phyloP scores from a whole-genome alignment of 805 yeast genomes.

The Candida nitratophila region DNA sequence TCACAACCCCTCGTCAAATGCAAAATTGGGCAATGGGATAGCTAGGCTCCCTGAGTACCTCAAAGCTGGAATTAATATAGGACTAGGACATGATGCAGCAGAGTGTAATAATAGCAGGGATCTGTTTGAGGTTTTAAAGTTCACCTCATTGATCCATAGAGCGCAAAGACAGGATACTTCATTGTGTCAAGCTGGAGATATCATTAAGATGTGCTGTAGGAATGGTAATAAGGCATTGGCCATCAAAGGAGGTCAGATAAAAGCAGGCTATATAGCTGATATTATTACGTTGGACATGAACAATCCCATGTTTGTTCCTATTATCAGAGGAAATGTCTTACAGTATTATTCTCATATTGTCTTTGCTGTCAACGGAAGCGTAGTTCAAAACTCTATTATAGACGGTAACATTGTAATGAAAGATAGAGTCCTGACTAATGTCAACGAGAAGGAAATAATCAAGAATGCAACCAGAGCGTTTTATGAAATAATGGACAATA shows the following conservation, averaged over 20 bases:
- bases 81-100: slow-evolving; percentile 6
- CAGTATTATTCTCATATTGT: slow-evolving; percentile 4
- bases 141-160: slow-evolving; percentile 4
- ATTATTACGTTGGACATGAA: slow-evolving; percentile 3
- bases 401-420: slow-evolving; percentile 5
- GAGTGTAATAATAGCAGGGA: slow-evolving; percentile 4
- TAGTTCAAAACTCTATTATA: slow-evolving; percentile 3
- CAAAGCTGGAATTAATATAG: slow-evolving; percentile 1
- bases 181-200: background rate
- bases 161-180: slow-evolving; percentile 4
- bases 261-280: slow-evolving; percentile 4
- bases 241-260: slow-evolving; percentile 1
- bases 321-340: slow-evolving; percentile 1
- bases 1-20: slow-evolving; percentile 4
- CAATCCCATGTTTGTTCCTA: slow-evolving; percentile 2
- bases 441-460: slow-evolving; percentile 1
- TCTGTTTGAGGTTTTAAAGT: slow-evolving; percentile 3
- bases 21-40: slow-evolving; percentile 5
- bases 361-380: slow-evolving; percentile 4
- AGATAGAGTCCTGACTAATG: background rate
- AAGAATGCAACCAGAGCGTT: background rate
- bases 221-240: slow-evolving; percentile 3
- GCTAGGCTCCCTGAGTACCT: slow-evolving; percentile 2
- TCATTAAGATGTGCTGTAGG: slow-evolving; percentile 4
- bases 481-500: background rate